A percentile compares a stretch with the other conserved stretches of the same genome.
Conservation (phyloP, 208 protist species). For the Wallacemonas sp. region DNA sequence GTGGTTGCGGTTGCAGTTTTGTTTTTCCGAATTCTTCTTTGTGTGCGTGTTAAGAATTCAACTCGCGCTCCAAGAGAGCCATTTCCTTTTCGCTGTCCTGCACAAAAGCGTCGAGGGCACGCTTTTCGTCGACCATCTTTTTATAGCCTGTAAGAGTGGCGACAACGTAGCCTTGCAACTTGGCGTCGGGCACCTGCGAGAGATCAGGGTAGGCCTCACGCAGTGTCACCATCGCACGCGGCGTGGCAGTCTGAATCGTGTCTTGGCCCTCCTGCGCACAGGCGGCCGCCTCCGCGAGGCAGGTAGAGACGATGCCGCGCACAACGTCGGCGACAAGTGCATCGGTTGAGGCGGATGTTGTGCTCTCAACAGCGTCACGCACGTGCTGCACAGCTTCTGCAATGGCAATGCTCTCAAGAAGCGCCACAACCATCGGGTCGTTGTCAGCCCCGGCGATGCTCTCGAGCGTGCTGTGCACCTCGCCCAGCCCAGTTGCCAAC, state of each 20-base stretch:
- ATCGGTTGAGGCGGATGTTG: too few species aligned
- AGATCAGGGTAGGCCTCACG: neutral
- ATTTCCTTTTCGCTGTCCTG: slow-evolving; percentile 21
- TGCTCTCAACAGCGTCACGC: too few species aligned
- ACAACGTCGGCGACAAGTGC: too few species aligned
- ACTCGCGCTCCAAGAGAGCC: slow-evolving; percentile 23
- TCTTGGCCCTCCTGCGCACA: too few species aligned
- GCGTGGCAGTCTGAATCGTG: too few species aligned
- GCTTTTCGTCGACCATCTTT: neutral
- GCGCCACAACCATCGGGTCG: too few species aligned
- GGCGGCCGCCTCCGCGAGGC: too few species aligned
- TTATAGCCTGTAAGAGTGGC: neutral
- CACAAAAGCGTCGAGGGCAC: slow-evolving; percentile 18
- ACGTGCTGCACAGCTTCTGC: too few species aligned
- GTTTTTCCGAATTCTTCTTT: neutral
- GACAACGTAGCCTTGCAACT: neutral
- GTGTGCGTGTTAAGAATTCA: neutral
- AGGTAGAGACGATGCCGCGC: too few species aligned
- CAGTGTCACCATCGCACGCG: neutral
- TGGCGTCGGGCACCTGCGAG: neutral
- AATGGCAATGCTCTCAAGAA: too few species aligned
- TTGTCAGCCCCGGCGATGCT: too few species aligned
- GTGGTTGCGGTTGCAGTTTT: neutral
- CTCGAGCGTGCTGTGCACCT: too few species aligned
- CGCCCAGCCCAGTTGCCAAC: neutral